Conservation (phyloP, 106 monocot species). For the Dendrobium officinale region DNA sequence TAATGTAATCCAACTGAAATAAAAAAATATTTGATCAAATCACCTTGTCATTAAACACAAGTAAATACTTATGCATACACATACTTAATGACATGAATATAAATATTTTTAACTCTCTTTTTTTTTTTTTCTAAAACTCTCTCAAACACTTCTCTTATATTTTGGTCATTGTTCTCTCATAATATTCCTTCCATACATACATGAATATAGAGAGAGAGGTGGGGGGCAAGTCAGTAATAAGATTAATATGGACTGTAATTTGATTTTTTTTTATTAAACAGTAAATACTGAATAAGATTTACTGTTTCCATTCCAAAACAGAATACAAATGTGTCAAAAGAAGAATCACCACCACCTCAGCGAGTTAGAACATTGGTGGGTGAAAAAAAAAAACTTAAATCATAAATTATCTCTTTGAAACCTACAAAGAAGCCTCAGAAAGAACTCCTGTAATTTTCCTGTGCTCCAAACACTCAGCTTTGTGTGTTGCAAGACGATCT, state of each 20-base stretch:
- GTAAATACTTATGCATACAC: no score
- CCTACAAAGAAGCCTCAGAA: background rate
- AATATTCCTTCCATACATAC: no score
- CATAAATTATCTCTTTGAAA: background rate
- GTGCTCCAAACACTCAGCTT: background rate
- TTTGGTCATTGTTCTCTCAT: no score
- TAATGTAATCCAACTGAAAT: no score
- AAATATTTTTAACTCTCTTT: no score
- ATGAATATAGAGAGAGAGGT: no score
- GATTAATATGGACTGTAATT: background rate
- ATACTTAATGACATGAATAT: no score
- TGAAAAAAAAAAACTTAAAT: background rate
- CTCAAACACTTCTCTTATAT: no score
- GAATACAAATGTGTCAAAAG: background rate
- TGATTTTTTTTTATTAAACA: background rate
- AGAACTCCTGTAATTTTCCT: background rate
- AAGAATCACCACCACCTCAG: background rate
- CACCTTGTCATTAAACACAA: no score
- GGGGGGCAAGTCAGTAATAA: background rate
- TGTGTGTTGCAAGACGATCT: background rate
- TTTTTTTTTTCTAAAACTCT: no score
- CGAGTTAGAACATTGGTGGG: background rate
- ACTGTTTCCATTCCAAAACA: background rate
- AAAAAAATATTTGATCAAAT: no score
- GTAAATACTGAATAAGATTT: background rate